phyloP scores from a whole-genome alignment of 1,284 basidiomycete species.

The Cutaneotrichosporon arboriforme region DNA sequence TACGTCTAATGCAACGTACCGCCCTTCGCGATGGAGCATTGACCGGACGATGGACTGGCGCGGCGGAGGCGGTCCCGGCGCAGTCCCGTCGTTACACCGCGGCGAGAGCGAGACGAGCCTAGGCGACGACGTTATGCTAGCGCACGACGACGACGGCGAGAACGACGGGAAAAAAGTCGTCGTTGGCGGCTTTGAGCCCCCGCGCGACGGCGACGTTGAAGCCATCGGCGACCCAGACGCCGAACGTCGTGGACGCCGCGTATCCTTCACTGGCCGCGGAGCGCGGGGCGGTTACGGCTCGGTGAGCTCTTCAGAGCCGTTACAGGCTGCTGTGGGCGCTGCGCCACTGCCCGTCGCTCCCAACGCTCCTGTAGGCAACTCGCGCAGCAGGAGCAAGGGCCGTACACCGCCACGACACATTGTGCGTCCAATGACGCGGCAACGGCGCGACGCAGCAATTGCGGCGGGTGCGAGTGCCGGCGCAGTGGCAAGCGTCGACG shows the following conservation, averaged over 20 bases:
- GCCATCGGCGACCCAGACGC: not conserved
- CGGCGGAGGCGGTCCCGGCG: not conserved
- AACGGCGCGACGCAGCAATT: constrained; percentile 11
- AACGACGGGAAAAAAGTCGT: not conserved
- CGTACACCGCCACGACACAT: constrained; percentile 33
- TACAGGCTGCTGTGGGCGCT: not conserved
- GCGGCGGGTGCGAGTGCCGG: constrained; percentile 12
- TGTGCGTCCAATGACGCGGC: constrained; percentile 15
- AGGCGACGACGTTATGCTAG: constrained; percentile 8
- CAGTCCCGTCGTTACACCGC: not conserved
- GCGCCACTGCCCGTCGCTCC: not conserved
- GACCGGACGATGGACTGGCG: not conserved
- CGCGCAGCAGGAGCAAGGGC: constrained; percentile 30
- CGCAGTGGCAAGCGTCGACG: constrained; percentile 6
- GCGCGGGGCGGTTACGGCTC: not conserved
- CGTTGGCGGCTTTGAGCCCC: too few species aligned
- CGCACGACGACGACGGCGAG: constrained; percentile 8
- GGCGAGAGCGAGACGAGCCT: not conserved
- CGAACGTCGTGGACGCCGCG: not conserved
- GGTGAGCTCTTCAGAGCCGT: not conserved
- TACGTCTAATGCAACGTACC: constrained; percentile 16
- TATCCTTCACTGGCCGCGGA: not conserved
- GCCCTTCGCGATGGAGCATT: constrained; percentile 2
- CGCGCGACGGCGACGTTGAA: not conserved
- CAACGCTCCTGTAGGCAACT: constrained; percentile 20